Conservation (phyloP, 2,329 filamentous ascomycete genomes). For the Neonectria sp. region DNA sequence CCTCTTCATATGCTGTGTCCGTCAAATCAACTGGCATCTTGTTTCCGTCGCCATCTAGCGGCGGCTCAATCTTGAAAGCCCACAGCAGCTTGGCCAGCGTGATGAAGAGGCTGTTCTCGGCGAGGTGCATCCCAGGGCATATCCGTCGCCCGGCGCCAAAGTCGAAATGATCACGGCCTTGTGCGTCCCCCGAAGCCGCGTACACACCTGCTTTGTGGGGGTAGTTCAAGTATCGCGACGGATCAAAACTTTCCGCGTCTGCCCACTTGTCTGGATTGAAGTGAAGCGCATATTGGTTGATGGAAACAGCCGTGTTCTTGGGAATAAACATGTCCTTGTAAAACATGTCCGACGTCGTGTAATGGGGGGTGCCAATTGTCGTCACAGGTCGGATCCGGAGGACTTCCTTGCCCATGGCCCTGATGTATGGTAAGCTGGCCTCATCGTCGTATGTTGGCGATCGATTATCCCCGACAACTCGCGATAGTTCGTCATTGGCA, state of each 20-base stretch:
- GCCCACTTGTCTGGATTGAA: slow-evolving; percentile 14
- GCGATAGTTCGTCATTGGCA: slow-evolving; percentile 68
- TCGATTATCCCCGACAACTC: slow-evolving; percentile 62
- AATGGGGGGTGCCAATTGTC: slow-evolving; percentile 23
- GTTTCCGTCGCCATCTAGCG: background rate
- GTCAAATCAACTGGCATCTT: slow-evolving; percentile 17
- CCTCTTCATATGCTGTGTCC: slow-evolving; percentile 21
- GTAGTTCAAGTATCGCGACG: slow-evolving; percentile 28
- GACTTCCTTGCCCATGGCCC: slow-evolving; percentile 69
- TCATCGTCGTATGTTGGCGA: slow-evolving; percentile 65
- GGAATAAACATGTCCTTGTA: slow-evolving; percentile 34
- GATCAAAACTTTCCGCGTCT: slow-evolving; percentile 22
- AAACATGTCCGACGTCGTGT: slow-evolving; percentile 16
- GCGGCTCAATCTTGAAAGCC: slow-evolving; percentile 28
- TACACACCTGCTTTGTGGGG: slow-evolving; percentile 38
- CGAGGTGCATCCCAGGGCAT: slow-evolving; percentile 65
- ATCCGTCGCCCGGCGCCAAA: slow-evolving; percentile 64
- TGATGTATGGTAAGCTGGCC: slow-evolving; percentile 65
- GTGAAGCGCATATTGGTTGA: slow-evolving; percentile 25
- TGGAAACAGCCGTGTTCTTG: slow-evolving; percentile 28
- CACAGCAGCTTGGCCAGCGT: slow-evolving; percentile 30
- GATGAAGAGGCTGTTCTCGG: slow-evolving; percentile 52
- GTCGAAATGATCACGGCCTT: slow-evolving; percentile 59
- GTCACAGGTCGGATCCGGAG: slow-evolving; percentile 69
- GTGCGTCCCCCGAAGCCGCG: slow-evolving; percentile 39